Percentiles rank a stretch among this genome's conserved stretches.
Conservation (phyloP, 2,329 filamentous ascomycete genomes). For the Penicillium sp. region DNA sequence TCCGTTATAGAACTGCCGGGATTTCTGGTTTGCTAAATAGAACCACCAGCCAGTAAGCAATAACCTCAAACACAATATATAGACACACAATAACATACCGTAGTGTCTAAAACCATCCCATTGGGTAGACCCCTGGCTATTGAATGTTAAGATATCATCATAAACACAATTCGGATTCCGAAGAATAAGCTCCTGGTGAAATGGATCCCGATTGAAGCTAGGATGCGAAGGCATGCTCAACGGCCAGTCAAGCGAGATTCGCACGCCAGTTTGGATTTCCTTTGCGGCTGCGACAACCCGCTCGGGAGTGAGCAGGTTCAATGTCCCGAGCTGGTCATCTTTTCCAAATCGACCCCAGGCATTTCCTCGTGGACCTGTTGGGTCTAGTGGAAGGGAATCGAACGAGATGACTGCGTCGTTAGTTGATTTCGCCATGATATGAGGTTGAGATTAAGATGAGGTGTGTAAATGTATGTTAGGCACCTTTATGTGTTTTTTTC, state of each 20-base stretch:
- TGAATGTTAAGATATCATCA: conserved; percentile 26
- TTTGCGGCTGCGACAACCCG: conserved; percentile 44
- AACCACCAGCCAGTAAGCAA: neutral
- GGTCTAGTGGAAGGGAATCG: conserved; percentile 22
- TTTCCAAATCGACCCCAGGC: conserved; percentile 58
- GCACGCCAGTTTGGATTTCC: conserved; percentile 42
- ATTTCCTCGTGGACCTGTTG: conserved; percentile 51
- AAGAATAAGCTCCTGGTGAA: conserved; percentile 24
- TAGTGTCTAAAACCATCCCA: conserved; percentile 31
- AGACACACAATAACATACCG: conserved; percentile 5
- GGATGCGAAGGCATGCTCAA: conserved; percentile 26
- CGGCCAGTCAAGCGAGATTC: conserved; percentile 28
- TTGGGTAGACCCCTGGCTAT: conserved; percentile 26
- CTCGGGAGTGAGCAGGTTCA: conserved; percentile 54
- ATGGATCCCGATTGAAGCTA: conserved; percentile 26
- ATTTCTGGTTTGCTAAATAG: conserved; percentile 20
- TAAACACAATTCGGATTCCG: conserved; percentile 21
- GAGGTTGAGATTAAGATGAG: neutral
- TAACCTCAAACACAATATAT: no score
- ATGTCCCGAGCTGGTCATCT: conserved; percentile 53
- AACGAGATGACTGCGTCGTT: conserved; percentile 7
- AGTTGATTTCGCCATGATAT: neutral
- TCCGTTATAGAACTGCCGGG: conserved; percentile 25
- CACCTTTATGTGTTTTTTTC: neutral
- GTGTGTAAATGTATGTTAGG: no score